A percentile compares a stretch with the other conserved stretches of the same genome.
Conservation (phyloP, 768 basidiomycete species). For the Fomitopsis serialis region DNA sequence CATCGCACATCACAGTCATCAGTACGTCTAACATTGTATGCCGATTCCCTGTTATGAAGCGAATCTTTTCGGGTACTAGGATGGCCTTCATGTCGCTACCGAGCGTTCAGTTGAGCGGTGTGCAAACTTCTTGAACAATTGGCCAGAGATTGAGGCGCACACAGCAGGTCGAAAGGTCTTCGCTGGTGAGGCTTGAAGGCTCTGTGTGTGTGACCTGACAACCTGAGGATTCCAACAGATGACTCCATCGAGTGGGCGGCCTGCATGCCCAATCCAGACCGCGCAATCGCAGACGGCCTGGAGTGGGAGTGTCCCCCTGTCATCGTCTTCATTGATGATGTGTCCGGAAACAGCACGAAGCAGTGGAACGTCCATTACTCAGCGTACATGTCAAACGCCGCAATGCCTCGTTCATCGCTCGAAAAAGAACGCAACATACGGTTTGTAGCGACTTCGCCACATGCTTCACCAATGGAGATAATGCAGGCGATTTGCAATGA, state of each 20-base stretch:
- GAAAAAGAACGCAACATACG: constrained; percentile 27
- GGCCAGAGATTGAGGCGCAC: too few species aligned
- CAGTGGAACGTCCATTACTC: constrained; percentile 34
- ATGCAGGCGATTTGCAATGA: constrained; percentile 24
- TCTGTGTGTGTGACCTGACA: too few species aligned
- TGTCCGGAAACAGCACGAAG: constrained; percentile 30
- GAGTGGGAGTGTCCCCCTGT: constrained; percentile 20
- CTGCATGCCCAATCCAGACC: constrained; percentile 19
- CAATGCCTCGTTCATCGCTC: constrained; percentile 22
- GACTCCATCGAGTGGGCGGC: constrained; percentile 4
- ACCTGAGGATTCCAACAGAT: constrained; percentile 1
- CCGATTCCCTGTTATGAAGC: too few species aligned
- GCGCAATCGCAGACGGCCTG: constrained; percentile 11
- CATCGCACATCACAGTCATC: too few species aligned
- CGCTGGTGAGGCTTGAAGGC: too few species aligned
- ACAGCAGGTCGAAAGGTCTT: too few species aligned
- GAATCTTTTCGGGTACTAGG: too few species aligned
- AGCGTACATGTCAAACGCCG: constrained; percentile 28
- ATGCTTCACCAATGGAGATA: constrained; percentile 29
- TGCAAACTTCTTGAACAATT: too few species aligned
- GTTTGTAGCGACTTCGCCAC: constrained; percentile 28
- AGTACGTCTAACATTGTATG: too few species aligned
- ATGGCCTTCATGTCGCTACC: too few species aligned
- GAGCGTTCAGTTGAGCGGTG: too few species aligned
- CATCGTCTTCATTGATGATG: constrained; percentile 31